Conservation (phyloP, 805 yeast genomes). For the Diddensiella santjacobensis region DNA sequence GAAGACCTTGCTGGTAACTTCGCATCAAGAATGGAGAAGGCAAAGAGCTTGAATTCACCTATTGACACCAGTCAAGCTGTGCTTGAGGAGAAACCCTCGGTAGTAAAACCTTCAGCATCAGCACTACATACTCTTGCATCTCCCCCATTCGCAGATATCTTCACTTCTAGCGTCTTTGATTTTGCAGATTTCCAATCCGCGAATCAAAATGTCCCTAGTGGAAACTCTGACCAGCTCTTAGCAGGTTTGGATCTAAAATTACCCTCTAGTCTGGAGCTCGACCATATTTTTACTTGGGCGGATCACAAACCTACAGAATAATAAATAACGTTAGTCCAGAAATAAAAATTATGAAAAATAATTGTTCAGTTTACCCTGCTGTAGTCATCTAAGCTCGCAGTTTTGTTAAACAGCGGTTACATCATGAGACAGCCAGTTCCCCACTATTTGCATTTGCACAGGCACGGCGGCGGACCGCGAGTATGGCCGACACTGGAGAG, state of each 20-base stretch:
- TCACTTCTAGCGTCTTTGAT: background rate
- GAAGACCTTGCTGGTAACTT: background rate
- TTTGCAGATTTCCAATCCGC: background rate
- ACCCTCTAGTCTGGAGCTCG: constrained; percentile 2
- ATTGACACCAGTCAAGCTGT: constrained; percentile 4
- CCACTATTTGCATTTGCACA: no score
- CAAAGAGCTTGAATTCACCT: background rate
- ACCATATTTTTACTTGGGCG: constrained; percentile 6
- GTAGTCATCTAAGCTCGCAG: no score
- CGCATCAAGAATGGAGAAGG: background rate
- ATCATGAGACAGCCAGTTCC: no score
- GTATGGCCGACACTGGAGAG: no score
- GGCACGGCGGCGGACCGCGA: no score
- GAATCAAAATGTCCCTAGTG: background rate
- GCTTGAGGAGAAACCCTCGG: background rate
- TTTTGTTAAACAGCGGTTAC: no score
- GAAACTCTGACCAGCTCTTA: background rate
- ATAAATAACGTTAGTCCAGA: no score
- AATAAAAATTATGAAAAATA: no score
- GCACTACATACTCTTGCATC: constrained; percentile 3
- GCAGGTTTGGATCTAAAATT: background rate
- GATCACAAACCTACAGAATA: no score
- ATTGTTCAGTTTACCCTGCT: no score
- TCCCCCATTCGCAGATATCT: constrained; percentile 2
- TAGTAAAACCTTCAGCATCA: constrained; percentile 2